Base-by-base conservation (phyloP, 192 early-diverging fungal genomes). In the Thamnidium elegans region DNA sequence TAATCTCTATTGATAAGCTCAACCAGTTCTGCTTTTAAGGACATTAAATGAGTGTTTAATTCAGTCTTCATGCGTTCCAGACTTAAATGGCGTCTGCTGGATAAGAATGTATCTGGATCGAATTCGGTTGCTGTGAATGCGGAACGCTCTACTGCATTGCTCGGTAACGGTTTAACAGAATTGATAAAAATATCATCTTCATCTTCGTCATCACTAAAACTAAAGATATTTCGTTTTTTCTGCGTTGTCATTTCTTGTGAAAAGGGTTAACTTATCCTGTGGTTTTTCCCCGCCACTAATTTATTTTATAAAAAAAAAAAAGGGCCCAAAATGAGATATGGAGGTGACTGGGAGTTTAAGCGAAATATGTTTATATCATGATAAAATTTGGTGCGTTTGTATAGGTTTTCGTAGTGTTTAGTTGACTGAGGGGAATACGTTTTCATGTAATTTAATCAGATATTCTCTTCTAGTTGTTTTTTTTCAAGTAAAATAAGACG, bases 1-100 rank as follows among this genome's bases (percentile, higher is more conserved):
- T 90, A 93, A 67, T 92, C 91, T 34, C 71, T 72, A 63, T 92
- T 92, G 67, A 91, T 89, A 32, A 92, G 77, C 46, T 91, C 91
- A 39, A 91, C 81, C 11, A 93, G 80, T 47, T 90, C 90, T 17
- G 70, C 79, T 70, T 92, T 93, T 19, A 90, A 74, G 43, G 79
- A 72, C 44, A 67, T 76, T 55, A 89, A 78, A 66, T 81, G 79
- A 3, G 63, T 31, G 46, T 76, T 81, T 39, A 90, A 68, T 68
- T 90, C 88, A 6, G 44, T 58, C 55, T 88, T 88, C 19, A 92
- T 74, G 31, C 74, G 71, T n/a, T 91, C 81, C 3, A 91, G 70
- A 31, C 85, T 75, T 30, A 90, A 74, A 66, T 90, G 86, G 7
- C 88, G 81, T 54, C 89, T 72, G 53, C 78, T 81, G 3, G 86